phyloP scores from a whole-genome alignment of 2,329 filamentous ascomycete species.

The Pseudogymnoascus sp. region DNA sequence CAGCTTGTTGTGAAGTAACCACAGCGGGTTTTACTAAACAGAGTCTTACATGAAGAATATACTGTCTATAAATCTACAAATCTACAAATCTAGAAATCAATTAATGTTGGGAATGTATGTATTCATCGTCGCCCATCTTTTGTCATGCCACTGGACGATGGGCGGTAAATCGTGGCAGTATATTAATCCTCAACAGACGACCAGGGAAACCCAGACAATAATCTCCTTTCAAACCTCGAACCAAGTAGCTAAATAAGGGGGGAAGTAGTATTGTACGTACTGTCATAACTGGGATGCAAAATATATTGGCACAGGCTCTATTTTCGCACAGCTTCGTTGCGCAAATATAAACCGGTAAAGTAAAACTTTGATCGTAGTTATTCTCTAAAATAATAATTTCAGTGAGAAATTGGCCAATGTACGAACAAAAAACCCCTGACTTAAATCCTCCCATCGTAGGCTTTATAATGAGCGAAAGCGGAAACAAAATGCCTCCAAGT shows the following conservation, averaged over 20 bases:
- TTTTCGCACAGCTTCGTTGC: not conserved
- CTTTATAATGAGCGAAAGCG: not conserved
- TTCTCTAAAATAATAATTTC: not conserved
- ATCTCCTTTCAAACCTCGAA: not conserved
- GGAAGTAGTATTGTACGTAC: not conserved
- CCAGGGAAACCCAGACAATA: not conserved
- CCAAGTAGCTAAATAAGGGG: not conserved
- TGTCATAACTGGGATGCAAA: not conserved
- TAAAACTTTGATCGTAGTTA: not conserved
- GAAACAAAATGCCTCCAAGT: not conserved
- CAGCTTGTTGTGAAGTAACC: not conserved
- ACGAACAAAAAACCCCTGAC: not conserved
- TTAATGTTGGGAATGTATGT: not conserved
- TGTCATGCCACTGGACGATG: not conserved
- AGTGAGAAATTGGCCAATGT: not conserved
- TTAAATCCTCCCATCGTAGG: not conserved
- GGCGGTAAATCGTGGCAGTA: not conserved
- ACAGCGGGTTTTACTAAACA: not conserved
- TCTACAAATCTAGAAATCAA: not conserved
- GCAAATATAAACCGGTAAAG: not conserved
- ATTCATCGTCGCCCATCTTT: not conserved
- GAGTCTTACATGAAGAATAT: not conserved
- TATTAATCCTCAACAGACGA: not conserved
- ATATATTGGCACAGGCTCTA: not conserved
- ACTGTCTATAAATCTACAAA: not conserved